Evolutionary conservation across 1,284 basidiomycete species (phyloP).

Genomic region (Laetiporus sulphureus): DNA sequence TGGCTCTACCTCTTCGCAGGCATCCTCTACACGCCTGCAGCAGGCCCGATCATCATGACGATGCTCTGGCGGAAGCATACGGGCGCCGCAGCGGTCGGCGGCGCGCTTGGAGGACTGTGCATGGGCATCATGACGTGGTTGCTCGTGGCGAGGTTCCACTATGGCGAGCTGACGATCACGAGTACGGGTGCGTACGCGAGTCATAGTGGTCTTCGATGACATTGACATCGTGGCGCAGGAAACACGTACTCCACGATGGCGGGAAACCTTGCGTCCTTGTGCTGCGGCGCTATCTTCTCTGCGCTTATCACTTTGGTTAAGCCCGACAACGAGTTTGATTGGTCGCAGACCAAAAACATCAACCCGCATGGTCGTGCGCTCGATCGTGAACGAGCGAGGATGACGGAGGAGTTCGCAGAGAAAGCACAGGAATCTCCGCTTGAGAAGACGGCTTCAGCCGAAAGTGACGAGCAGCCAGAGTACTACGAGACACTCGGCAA

Average conservation of each 20-base stretch:
- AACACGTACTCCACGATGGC: slow-evolving; percentile 1
- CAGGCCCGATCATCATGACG: slow-evolving; percentile 25
- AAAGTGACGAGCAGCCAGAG: no score
- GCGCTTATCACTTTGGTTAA: slow-evolving; percentile 1
- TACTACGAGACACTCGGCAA: slow-evolving; percentile 1
- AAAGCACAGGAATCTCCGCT: no score
- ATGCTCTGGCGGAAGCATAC: slow-evolving; percentile 16
- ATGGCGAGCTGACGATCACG: slow-evolving; percentile 2
- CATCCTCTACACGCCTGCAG: slow-evolving; percentile 19
- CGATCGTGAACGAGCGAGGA: no score
- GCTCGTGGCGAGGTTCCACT: slow-evolving; percentile 3
- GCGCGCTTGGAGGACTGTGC: slow-evolving; percentile 11
- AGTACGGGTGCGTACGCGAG: no score
- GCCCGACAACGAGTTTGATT: slow-evolving; percentile 5
- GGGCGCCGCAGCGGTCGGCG: slow-evolving; percentile 6
- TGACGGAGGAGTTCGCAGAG: no score
- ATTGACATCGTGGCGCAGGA: neutral
- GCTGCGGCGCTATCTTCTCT: neutral
- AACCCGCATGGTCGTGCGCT: slow-evolving; percentile 2
- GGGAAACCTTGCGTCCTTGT: slow-evolving; percentile 2
- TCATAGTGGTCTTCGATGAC: no score
- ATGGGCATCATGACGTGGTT: slow-evolving; percentile 13
- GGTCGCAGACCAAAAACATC: slow-evolving; percentile 4
- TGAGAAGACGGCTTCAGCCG: no score
- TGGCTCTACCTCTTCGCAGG: slow-evolving; percentile 6